Evolutionary conservation across 495 filamentous ascomycete species (phyloP).

Genomic region (Sordaria brevicollis): DNA sequence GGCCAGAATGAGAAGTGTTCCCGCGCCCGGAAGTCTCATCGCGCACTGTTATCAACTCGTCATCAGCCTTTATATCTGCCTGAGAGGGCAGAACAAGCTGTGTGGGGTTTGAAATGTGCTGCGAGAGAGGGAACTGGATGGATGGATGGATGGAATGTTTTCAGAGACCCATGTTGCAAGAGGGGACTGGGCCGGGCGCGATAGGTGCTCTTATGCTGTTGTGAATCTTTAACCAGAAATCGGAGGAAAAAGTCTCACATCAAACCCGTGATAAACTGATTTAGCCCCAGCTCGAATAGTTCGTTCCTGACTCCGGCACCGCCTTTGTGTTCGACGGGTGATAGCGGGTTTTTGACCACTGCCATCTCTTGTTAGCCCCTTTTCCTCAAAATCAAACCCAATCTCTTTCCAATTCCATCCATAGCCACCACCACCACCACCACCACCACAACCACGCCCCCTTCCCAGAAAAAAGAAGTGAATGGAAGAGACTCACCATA

Average conservation of each 20-base stretch:
- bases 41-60: no score
- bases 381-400: conserved; percentile 4
- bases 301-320: conserved; percentile 88
- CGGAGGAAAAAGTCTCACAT: conserved; percentile 25
- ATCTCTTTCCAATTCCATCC: not conserved
- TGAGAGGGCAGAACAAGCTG: no score
- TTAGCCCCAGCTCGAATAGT: conserved; percentile 83
- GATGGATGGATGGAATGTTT: not conserved
- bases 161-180: not conserved
- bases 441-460: not conserved
- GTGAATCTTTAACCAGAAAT: not conserved
- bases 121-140: no score
- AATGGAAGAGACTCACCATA: conserved; percentile 51
- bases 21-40: no score
- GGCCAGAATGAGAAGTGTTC: no score
- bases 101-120: no score
- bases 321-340: conserved; percentile 78
- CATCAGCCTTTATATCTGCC: no score
- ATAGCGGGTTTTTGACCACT: conserved; percentile 94
- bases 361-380: not conserved
- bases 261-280: conserved; percentile 61
- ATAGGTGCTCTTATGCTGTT: not conserved
- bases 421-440: not conserved
- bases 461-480: not conserved
- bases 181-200: not conserved